Conservation (phyloP, 1,284 basidiomycete genomes). For the Albatrellus sp. region DNA sequence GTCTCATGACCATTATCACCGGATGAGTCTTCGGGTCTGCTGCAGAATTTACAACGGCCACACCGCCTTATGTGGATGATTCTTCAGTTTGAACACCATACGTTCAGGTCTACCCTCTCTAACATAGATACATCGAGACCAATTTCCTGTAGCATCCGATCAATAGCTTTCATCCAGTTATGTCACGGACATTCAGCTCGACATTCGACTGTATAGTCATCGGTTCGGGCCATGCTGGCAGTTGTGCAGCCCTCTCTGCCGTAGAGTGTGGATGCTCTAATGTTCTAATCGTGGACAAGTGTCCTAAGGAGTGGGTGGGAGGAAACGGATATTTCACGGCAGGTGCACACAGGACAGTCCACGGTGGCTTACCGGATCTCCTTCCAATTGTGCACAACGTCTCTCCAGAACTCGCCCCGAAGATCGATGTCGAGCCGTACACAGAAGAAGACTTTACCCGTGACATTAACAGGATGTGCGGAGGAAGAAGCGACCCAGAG, state of each 20-base stretch:
- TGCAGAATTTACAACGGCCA: too few relatives aligned
- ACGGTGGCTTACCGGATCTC: conserved; percentile 44
- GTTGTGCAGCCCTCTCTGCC: conserved; percentile 50
- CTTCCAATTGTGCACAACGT: conserved; percentile 40
- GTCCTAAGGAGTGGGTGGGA: conserved; percentile 48
- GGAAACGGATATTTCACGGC: conserved; percentile 66
- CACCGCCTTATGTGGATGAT: too few relatives aligned
- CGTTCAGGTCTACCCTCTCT: not conserved
- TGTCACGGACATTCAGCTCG: not conserved
- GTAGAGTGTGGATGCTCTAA: conserved; percentile 42
- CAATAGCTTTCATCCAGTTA: too few relatives aligned
- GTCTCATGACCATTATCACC: too few relatives aligned
- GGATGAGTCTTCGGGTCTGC: too few relatives aligned
- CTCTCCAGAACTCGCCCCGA: conserved; percentile 25
- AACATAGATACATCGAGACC: too few relatives aligned
- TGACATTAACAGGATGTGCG: conserved; percentile 49
- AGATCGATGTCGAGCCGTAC: conserved; percentile 49
- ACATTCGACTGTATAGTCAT: conserved; percentile 46
- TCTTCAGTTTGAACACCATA: too few relatives aligned
- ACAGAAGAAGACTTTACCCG: conserved; percentile 35
- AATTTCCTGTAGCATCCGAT: too few relatives aligned
- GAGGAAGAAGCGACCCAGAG: conserved; percentile 31
- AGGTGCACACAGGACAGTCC: conserved; percentile 50
- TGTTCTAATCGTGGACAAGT: conserved; percentile 56
- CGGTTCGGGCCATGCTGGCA: conserved; percentile 58